Base-by-base conservation (phyloP, 495 filamentous ascomycete genomes). In the Trichocladium antarcticum region DNA sequence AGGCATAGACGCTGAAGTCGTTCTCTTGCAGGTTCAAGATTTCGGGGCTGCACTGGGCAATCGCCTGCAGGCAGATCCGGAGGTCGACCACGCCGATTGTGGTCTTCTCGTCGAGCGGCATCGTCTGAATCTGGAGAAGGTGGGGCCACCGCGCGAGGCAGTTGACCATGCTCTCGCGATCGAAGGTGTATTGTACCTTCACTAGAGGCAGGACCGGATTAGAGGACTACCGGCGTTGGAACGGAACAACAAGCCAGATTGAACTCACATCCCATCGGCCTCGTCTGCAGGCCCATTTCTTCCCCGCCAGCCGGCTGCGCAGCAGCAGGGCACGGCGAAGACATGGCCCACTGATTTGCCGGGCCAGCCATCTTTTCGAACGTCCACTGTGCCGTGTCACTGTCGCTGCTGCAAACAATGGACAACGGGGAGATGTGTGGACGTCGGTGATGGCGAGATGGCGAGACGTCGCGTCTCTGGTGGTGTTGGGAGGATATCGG, bases 141-240 rank as follows among this genome's bases (percentile, higher is more conserved):
- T 89, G 79, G 37, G 87, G 86, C 76, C 88, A 87, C 58, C 90
- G 81, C 50, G 93, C 90, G 22, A 98, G 71, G 68, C 92, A 97
- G 60, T 90, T 86, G 20, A 88, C 84, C 65, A 89, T 87, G 64
- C 78, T 83, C 37, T 87, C 83, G 58, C 86, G 81, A 59, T 97
- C 89, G 66, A 97, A 97, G 17, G 89, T 93, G 66, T 98, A 98
- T 35, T 92, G 82, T 21, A 98, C 87, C 74, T 98, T 97, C 66
- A 97, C 85, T 87, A 62, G 49, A 62, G 22, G 38, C 32, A 21
- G 47, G 31, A 27, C 34, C 32, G 27, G 24, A 51, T 67, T 52
- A 67, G 66, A 54, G 12, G 37, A 39, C 19, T 20, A 38, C 46
- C 7, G 27, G 6, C 24, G 6, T 9, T 3, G 24, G 24, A 7